Evolutionary conservation across 495 filamentous ascomycete genomes (phyloP), one percentile per base, ranked within the genome.

Genomic region (Hypoxylon fuscum): DNA sequence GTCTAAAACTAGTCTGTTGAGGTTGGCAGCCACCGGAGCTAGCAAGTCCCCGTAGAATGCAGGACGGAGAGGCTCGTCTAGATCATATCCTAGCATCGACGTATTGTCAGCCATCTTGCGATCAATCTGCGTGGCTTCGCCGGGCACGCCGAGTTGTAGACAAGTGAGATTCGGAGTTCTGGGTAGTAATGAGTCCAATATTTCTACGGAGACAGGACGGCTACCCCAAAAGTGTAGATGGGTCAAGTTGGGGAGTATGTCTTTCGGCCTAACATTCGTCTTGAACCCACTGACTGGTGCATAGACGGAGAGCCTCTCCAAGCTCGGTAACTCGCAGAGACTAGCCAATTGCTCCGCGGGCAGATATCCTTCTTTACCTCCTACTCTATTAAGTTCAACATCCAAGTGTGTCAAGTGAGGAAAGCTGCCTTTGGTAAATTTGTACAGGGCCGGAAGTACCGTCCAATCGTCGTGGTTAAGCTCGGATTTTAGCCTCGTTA

Each of bases 261-360:
- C 22, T 29, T 31, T n/a, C 23, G 42, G 34, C 4, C 2, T 35
- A 8, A 5, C 2, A 1, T 54, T 35, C 12, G 20, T 46, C 8
- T 0, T 3, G 29, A 46, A 32, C 2, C 23, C 32, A 1, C 2
- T 12, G 6, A 55, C 11, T 1, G 50, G 38, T 7, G 14, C 37
- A 1, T 11, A 7, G 18, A 55, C 14, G 3, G 11, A 37, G 14
- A 62, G 9, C 0, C 0, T 44, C 7, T 62, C 50, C 21, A 62
- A 38, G 9, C 44, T 31, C 12, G 59, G 59, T 10, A 62, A 25
- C 11, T 62, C 50, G 37, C 44, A 49, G 2, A 62, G 25, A 27
- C 22, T 55, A 14, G 20, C 35, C 5, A 61, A 12, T 2, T 34
- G 10, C 2, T 61, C 49, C 0, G 32, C 49, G 10, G 58, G 49